phyloP scores from a whole-genome alignment of 805 yeast species.

The Kodamaea sagamina region DNA sequence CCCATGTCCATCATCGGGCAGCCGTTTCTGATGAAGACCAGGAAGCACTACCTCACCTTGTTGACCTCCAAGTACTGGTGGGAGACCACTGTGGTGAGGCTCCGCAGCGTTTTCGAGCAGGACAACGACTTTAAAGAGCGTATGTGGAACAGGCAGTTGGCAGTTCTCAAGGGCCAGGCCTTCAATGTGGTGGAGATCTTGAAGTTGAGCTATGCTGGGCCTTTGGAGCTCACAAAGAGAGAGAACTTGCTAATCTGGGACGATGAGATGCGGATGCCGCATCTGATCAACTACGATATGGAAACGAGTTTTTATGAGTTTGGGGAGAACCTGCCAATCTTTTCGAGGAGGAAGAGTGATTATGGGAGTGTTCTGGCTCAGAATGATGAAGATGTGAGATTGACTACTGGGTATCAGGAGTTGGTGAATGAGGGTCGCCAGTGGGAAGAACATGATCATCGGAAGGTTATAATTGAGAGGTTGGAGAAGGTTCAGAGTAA shows the following conservation, averaged over 20 bases:
- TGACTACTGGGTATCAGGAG: slow-evolving; percentile 17
- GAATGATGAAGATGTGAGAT: slow-evolving; percentile 3
- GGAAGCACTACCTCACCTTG: slow-evolving; percentile 57
- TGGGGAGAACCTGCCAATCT: slow-evolving; percentile 6
- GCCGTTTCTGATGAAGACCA: slow-evolving; percentile 59
- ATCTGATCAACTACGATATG: slow-evolving; percentile 31
- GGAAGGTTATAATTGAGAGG: slow-evolving; percentile 60
- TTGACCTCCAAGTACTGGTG: slow-evolving; percentile 69
- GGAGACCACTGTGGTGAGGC: slow-evolving; percentile 55
- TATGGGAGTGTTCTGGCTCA: slow-evolving; percentile 5
- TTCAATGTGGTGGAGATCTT: slow-evolving; percentile 71
- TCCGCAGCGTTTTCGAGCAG: slow-evolving; percentile 50
- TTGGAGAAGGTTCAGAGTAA: slow-evolving; percentile 53
- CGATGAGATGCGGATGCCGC: slow-evolving; percentile 60
- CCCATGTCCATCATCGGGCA: slow-evolving; percentile 66
- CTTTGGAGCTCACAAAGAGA: slow-evolving; percentile 63
- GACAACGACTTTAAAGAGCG: slow-evolving; percentile 65
- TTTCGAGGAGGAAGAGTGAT: slow-evolving; percentile 3
- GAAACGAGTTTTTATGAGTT: slow-evolving; percentile 26
- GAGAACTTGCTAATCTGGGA: slow-evolving; percentile 60
- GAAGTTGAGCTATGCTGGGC: slow-evolving; percentile 59
- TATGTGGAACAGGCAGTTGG: slow-evolving; percentile 68
- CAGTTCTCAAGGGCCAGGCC: slow-evolving; percentile 76
- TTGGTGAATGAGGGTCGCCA: background rate
- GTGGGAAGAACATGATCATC: slow-evolving; percentile 14